phyloP scores from a whole-genome alignment of 371 early-diverging fungal genomes.

The Nematocida major region DNA sequence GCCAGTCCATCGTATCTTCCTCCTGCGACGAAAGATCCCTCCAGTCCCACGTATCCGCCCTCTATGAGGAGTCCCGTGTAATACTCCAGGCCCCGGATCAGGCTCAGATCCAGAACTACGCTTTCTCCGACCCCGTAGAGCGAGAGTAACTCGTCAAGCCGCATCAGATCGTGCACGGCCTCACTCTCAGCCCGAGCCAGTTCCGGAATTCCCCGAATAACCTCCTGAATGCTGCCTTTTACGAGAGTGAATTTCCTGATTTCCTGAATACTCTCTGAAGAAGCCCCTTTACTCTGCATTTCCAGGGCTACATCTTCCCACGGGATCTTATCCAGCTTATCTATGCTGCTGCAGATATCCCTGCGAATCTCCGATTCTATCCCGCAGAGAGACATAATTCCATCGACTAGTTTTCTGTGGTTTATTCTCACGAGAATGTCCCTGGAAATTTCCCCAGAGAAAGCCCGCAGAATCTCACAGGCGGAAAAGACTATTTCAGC shows the following conservation, averaged over 20 bases:
- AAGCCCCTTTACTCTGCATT: constrained; percentile 59
- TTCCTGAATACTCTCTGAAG: constrained; percentile 68
- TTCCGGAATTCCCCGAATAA: no score
- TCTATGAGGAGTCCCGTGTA: constrained; percentile 98
- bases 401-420: constrained; percentile 87
- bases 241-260: constrained; percentile 73
- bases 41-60: constrained; percentile 70
- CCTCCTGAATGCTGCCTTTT: constrained; percentile 68
- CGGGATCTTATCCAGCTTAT: constrained; percentile 83
- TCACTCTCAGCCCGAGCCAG: constrained; percentile 59
- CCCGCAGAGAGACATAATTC: constrained; percentile 85
- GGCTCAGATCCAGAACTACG: constrained; percentile 80
- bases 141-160: constrained; percentile 75
- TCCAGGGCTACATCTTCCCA: constrained; percentile 55
- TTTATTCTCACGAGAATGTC: constrained; percentile 79
- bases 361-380: constrained; percentile 76
- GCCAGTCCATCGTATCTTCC: constrained; percentile 97
- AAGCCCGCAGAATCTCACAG: constrained; percentile 70
- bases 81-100: constrained; percentile 94
- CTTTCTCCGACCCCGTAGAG: constrained; percentile 71
- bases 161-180: constrained; percentile 78
- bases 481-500: constrained; percentile 80
- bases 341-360: constrained; percentile 88
- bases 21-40: constrained; percentile 92
- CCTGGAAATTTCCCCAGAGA: constrained; percentile 62